Base-by-base conservation (phyloP, 2,329 filamentous ascomycete genomes). In the Fusarium tricinctum region DNA sequence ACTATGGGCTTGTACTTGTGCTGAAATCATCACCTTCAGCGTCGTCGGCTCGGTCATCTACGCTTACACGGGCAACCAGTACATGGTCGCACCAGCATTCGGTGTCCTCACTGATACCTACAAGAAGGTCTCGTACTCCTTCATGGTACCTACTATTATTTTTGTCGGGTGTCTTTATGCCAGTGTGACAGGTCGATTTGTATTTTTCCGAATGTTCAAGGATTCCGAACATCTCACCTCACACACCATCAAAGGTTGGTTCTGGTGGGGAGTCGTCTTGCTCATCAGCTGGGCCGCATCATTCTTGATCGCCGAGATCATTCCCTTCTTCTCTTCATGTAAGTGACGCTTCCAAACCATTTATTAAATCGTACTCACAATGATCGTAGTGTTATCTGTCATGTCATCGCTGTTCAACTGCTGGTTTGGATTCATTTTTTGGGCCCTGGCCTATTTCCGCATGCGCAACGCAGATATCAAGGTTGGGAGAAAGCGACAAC, bases 381-480 rank as follows among this genome's bases (percentile, higher is more conserved):
- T 68, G 6, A 35, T 70, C 35, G 2, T 35, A 87, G 84, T 89
- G 3, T 76, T 89, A 10, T 90, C 89, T 6, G 82, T 93, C 63
- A 92, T 94, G 90, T 92, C 89, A 19, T 93, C 93, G 4, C 86
- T 97, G 1, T 97, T 97, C 76, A 93, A 97, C 80, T 95, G 92
- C 59, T 94, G 94, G 84, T 94, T 95, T 73, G 94, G 94, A 22
- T 97, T 97, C 83, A 97, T 97, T 75, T 97, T 97, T 82, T 97
- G 92, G 92, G 92, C 91, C 10, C 84, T 93, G 2, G 92, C 92
- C 2, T 95, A 93, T 75, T 86, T 94, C 72, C 87, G 91, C 55
- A 92, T 94, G 91, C 85, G 92, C 45, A 81, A 81, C 30, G 90
- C 86, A 3, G 90, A 92, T 7, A 74, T 83, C 0, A 80, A 82